Conservation (phyloP, 2,329 filamentous ascomycete genomes). For the Aureobasidium sp. region DNA sequence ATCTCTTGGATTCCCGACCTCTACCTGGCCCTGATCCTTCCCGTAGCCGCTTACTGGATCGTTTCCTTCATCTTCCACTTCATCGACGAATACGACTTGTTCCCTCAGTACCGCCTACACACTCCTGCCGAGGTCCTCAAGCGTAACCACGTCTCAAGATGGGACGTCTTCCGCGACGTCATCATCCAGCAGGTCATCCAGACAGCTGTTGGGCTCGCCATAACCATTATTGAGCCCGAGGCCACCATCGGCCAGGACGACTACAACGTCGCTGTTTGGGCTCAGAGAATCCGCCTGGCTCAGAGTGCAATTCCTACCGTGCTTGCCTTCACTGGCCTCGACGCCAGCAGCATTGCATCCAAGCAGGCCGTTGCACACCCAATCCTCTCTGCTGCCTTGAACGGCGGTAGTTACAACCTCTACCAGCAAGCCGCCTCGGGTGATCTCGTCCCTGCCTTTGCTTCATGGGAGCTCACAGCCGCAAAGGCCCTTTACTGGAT, state of each 20-base stretch:
- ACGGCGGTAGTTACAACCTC: slow-evolving; percentile 72
- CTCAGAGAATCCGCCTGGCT: slow-evolving; percentile 66
- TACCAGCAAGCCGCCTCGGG: slow-evolving; percentile 4
- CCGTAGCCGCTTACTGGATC: slow-evolving; percentile 79
- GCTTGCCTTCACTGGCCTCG: slow-evolving; percentile 64
- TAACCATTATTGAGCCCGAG: slow-evolving; percentile 63
- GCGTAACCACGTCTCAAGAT: slow-evolving; percentile 77
- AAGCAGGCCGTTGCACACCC: slow-evolving; percentile 64
- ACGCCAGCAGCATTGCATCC: slow-evolving; percentile 65
- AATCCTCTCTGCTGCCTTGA: slow-evolving; percentile 63
- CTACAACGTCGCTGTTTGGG: slow-evolving; percentile 86
- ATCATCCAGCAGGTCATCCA: slow-evolving; percentile 88
- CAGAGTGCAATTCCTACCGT: slow-evolving; percentile 69
- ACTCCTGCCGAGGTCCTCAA: slow-evolving; percentile 85
- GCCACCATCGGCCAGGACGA: slow-evolving; percentile 69
- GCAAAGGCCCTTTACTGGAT: slow-evolving; percentile 75
- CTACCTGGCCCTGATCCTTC: slow-evolving; percentile 64
- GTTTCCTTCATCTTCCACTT: slow-evolving; percentile 79
- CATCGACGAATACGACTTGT: slow-evolving; percentile 76
- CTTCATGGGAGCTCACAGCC: slow-evolving; percentile 66
- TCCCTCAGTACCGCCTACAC: slow-evolving; percentile 85
- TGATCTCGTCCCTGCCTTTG: slow-evolving; percentile 61
- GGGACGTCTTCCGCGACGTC: slow-evolving; percentile 83
- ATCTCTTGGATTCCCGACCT: slow-evolving; percentile 74
- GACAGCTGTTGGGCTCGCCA: slow-evolving; percentile 56